These are phyloP conservation scores for Candida tallmaniae DNA, from an alignment of 805 yeast species.

Conservation along the genomic window DNA sequence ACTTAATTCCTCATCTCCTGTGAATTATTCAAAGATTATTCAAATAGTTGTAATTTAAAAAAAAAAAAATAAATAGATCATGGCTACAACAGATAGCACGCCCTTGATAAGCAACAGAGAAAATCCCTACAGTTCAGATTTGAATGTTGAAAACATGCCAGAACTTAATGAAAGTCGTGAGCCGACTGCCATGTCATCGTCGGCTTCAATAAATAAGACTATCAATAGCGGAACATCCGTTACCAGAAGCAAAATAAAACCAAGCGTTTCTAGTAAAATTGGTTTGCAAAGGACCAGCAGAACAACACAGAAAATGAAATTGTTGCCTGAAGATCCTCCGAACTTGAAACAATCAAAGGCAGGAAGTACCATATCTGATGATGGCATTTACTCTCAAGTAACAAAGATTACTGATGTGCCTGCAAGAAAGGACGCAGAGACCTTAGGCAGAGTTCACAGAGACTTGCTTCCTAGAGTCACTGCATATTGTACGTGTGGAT, in stretches of 20 bases:
- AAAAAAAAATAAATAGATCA: no score
- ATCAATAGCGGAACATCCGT: no score
- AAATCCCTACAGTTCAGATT: background rate
- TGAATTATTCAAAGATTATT: no score
- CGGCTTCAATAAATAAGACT: no score
- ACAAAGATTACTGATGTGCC: slow-evolving; percentile 78
- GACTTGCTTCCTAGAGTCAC: slow-evolving; percentile 88
- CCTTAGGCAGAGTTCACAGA: slow-evolving; percentile 81
- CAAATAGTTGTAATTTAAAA: no score
- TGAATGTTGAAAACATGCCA: no score
- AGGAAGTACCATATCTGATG: slow-evolving; percentile 9
- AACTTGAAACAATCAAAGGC: slow-evolving; percentile 7
- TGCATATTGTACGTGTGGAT: slow-evolving; percentile 93
- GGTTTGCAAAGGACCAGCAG: slow-evolving; percentile 75
- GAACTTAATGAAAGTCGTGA: no score
- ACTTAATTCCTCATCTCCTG: no score
- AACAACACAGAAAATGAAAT: slow-evolving; percentile 66
- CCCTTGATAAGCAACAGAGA: no score
- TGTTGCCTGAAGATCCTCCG: slow-evolving; percentile 49
- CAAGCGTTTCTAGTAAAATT: slow-evolving; percentile 31
- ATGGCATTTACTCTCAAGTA: slow-evolving; percentile 77
- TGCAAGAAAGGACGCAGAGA: slow-evolving; percentile 91
- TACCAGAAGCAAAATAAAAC: slow-evolving; percentile 6
- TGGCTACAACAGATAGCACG: no score
- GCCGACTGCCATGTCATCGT: no score